These are phyloP conservation scores for Euphrasia arctica DNA, from an alignment of 305 asterid genomes.

Conservation along the genomic window DNA sequence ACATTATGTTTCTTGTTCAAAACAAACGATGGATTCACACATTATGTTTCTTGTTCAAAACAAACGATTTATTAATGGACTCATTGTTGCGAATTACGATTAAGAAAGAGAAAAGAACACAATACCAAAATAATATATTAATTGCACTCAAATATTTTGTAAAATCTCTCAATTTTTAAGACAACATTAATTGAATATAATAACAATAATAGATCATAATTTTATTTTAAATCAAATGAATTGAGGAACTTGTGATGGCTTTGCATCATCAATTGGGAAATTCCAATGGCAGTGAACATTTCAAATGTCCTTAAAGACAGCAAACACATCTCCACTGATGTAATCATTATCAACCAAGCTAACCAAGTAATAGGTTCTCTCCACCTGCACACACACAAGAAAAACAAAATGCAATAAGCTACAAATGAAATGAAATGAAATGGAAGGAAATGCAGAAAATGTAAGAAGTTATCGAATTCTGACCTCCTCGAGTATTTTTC, in stretches of 20 bases:
- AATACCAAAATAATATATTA: no score
- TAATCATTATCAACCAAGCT: slow-evolving; percentile 94
- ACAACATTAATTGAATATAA: neutral
- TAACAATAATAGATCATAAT: neutral
- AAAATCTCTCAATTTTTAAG: neutral
- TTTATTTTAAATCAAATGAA: no score
- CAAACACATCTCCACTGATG: slow-evolving; percentile 72
- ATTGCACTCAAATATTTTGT: neutral
- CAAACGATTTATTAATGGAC: neutral
- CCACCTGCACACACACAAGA: slow-evolving; percentile 46
- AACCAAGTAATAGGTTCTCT: slow-evolving; percentile 73
- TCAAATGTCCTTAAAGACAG: slow-evolving; percentile 61
- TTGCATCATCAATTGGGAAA: slow-evolving; percentile 28
- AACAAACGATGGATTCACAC: no score
- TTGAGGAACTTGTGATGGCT: neutral
- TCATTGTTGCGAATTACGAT: no score
- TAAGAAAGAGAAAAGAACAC: no score
- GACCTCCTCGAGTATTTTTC: slow-evolving; percentile 76
- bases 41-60: no score
- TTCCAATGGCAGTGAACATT: slow-evolving; percentile 13
- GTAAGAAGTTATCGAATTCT: neutral
- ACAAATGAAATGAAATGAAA: neutral
- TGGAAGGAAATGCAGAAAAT: neutral
- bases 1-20: no score
- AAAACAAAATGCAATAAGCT: neutral